Evolutionary conservation across 805 yeast species (phyloP).

Genomic region (Lachancea fermentati): DNA sequence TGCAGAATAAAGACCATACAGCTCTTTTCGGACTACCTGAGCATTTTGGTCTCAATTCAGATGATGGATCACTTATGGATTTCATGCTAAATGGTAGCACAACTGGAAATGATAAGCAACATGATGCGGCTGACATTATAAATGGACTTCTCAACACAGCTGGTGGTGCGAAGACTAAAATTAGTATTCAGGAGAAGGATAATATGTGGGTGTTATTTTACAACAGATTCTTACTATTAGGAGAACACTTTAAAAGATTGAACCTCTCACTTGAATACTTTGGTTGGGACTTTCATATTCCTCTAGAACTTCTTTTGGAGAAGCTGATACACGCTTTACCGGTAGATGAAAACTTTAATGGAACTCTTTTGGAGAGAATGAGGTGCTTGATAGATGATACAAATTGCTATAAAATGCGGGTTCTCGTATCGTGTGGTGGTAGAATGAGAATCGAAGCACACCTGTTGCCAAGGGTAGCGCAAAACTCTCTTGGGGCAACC

Average conservation of each 20-base stretch:
- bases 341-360: slow-evolving; percentile 10
- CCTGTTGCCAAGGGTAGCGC: slow-evolving; percentile 28
- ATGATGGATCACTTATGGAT: neutral
- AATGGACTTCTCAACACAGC: neutral
- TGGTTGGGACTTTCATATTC: slow-evolving; percentile 40
- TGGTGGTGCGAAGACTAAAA: neutral
- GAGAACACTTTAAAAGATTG: slow-evolving; percentile 59
- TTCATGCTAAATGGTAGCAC: neutral
- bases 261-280: slow-evolving; percentile 51
- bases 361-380: slow-evolving; percentile 14
- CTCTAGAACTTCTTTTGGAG: slow-evolving; percentile 38
- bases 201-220: slow-evolving; percentile 15
- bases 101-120: neutral
- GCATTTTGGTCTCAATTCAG: neutral
- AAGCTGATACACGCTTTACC: slow-evolving; percentile 37
- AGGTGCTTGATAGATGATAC: slow-evolving; percentile 22
- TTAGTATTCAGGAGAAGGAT: neutral
- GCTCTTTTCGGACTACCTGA: neutral
- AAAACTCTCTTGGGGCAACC: slow-evolving; percentile 2
- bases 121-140: neutral
- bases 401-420: slow-evolving; percentile 43
- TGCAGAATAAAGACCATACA: neutral
- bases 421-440: slow-evolving; percentile 37
- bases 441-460: slow-evolving; percentile 35
- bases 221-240: slow-evolving; percentile 52